Base-by-base conservation (phyloP, 73 alveolate genomes). In the Stentor roeselii region DNA sequence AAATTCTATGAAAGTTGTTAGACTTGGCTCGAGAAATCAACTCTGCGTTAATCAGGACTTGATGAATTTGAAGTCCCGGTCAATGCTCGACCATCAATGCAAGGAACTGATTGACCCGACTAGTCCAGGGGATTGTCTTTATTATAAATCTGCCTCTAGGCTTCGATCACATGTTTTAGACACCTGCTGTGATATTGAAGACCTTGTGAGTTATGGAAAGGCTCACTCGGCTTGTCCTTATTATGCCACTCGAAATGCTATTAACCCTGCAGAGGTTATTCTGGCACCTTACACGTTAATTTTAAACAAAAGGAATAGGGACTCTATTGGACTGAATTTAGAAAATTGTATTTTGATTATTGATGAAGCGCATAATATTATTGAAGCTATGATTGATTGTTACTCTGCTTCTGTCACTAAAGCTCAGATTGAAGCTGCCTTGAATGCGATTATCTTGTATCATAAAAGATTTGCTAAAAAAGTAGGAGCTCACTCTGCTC, bases 11-110 rank as follows among this genome's bases (percentile, higher is more conserved):
- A 94, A 61, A 27, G 87, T 91, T 37, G 80, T 92, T 3, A 83
- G 88, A 75, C 77, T 93, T 61, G 93, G 96, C 36, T 91, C 97
- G 6, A 95, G 99, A 85, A 93, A 91, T 61, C 83, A 93, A 59
- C 86, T 87, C 3, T 95, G 99, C 90, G 76, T 95, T 11, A 91
- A 94, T 78, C 75, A 84, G 32, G 86, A 92, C n/a, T 41, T 92
- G 35, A 60, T 74, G 36, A 74, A 78, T 50, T 60, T 87, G 2
- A 78, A 76, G 2, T 21, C n/a, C 11, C 21, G 80, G 11, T 36
- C 15, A 39, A 59, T n/a, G 82, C 86, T 3, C 83, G 35, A 37
- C 35, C 78, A n/a, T 59, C 78, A 87, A 84, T 84, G 84, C 82
- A 78, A 59, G 78, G 83, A 90, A 58, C 90, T 42, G 67, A 35